Base-by-base conservation (phyloP, 108 stramenopile genomes). In the Cyclostephanos tholiformis region DNA sequence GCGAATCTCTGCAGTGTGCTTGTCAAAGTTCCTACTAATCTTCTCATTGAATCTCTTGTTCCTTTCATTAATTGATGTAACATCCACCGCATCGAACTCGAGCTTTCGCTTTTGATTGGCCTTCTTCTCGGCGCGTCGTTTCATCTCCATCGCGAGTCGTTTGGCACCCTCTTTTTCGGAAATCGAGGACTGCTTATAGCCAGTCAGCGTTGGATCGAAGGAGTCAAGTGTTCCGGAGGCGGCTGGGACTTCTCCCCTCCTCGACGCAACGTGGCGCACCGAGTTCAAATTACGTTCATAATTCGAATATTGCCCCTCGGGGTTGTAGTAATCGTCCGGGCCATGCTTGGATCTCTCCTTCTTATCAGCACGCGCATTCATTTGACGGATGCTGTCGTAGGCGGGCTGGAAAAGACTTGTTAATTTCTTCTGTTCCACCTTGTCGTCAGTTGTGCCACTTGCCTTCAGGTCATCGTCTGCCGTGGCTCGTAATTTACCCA, bases 31-130 rank as follows among this genome's bases (percentile, higher is more conserved):
- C 32, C 95, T 85, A 39, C 82, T 74, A 74, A 96, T 91, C 83
- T 96, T 96, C 78, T 93, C 72, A 78, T 96, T 96, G 80, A 94
- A 96, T 41, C 67, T 69, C 77, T 92, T 94, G 85, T 96, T 96
- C 57, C 95, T 76, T 52, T 94, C 83, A 79, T 93, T 93, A 74
- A 96, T 96, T 69, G 85, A 89, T 22, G 73, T 82, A 41, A 96
- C 91, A 82, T 96, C 95, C 48, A 71, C 77, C 27, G 84, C 89
- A 35, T 91, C 91, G 57, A 90, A 90, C 43, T 83, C 84, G 13
- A 81, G 63, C 61, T 91, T 85, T 52, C 90, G 85, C 49, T 89
- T 91, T 25, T 69, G 61, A 55, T 86, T 84, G 36, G 63, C 53
- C 62, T 84, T 74, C 71, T 95, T 95, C 46, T 91, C 91, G 41